Base-by-base conservation (phyloP, 129 eudicot genomes). In the Pulicaria dysenterica region DNA sequence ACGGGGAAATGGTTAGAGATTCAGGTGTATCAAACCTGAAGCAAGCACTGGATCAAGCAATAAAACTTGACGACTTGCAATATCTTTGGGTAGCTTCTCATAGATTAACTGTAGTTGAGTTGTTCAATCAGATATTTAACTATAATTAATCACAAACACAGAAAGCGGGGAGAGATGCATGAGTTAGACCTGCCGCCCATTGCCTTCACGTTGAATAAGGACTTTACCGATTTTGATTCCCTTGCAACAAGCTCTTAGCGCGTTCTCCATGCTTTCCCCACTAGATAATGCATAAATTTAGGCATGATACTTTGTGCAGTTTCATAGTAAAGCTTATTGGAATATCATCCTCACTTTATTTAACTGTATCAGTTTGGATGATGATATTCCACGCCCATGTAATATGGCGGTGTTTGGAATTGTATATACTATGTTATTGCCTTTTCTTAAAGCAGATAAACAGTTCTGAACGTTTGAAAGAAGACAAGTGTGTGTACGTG, bases 191-290 rank as follows among this genome's bases (percentile, higher is more conserved):
- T 91, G 84, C 1, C 86, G 85, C 42, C 87, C 98, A 46, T 77
- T 75, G 50, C 89, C 95, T 58, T 87, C 90, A 12, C 88, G 77
- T 46, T 83, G 95, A 70, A 89, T 92, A 36, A 92, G 95, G 78
- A 92, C 75, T 88, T 92, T 92, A 62, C 98, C 98, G 0, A 92
- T 89, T 73, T 89, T 92, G 70, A 92, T 92, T 16, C 98, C 96
- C 73, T 92, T 92, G 48, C 98, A 92, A 66, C 98, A 92, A 13
- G 98, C 96, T 87, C 98, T 77, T 58, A 92, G 50, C 39, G 98
- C 98, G 73, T 92, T 92, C 82, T 92, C 98, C 98, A 92, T 92
- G 87, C 98, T 92, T 80, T 92, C 98, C 46, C 98, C 98, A 78
- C 98, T 92, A 58, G 19, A 42, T 6, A 38, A 16, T 66, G 36